A percentile compares a stretch with the other conserved stretches of the same genome.
phyloP scores from a whole-genome alignment of 2,329 filamentous ascomycete species.

The Penicillium sp. region DNA sequence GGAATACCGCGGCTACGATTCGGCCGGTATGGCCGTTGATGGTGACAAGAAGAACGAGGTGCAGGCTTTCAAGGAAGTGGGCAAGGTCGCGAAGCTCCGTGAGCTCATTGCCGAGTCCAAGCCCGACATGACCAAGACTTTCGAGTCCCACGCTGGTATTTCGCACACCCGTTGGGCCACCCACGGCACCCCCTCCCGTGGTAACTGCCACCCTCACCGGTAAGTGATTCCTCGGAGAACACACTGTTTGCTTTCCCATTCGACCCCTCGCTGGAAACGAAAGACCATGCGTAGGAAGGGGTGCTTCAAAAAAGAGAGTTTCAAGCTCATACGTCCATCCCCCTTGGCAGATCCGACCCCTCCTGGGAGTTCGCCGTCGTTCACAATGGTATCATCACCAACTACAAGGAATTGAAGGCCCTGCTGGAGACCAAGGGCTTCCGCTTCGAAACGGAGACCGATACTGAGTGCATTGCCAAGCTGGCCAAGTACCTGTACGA shows the following conservation, averaged over 20 bases:
- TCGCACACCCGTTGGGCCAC: conserved; percentile 99
- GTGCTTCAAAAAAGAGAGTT: not conserved
- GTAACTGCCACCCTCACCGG: conserved; percentile 99
- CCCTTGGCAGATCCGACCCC: conserved; percentile 74
- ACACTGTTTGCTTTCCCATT: not conserved
- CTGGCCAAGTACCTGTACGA: conserved; percentile 98
- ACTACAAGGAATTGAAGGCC: conserved; percentile 99
- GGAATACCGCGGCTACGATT: conserved; percentile 99
- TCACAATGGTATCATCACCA: conserved; percentile 99
- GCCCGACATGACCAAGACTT: conserved; percentile 86
- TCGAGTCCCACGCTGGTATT: conserved; percentile 98
- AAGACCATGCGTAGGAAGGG: not conserved
- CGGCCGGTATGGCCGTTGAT: conserved; percentile 91
- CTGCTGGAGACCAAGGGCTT: conserved; percentile 93
- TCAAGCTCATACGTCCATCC: conserved; percentile 3
- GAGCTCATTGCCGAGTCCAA: conserved; percentile 83
- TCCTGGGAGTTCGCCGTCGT: conserved; percentile 96
- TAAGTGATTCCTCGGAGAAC: conserved; percentile 52
- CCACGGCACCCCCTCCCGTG: conserved; percentile 87
- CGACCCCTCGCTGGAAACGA: not conserved
- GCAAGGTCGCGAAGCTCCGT: conserved; percentile 97
- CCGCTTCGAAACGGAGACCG: conserved; percentile 98
- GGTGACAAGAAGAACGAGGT: conserved; percentile 99
- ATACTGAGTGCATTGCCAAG: conserved; percentile 99
- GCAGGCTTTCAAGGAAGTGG: conserved; percentile 96